These are phyloP conservation scores for Sclerotinia subarctica DNA, from an alignment of 2,329 filamentous ascomycete genomes.

Conservation along the genomic window DNA sequence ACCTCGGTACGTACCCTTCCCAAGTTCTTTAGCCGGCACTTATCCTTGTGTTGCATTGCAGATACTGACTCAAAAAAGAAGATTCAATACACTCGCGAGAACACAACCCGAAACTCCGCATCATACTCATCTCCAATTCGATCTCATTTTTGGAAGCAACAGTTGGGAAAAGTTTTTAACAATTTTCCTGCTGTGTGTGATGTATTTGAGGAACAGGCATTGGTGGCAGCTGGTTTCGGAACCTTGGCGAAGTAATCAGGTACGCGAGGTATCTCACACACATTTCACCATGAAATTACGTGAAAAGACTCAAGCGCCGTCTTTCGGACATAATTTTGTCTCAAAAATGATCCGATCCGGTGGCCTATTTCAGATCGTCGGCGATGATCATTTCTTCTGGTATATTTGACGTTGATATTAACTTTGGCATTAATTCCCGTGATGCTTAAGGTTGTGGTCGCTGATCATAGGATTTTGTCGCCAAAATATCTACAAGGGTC, in stretches of 20 bases:
- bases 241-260: constrained; percentile 3
- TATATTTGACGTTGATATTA: not conserved
- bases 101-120: not conserved
- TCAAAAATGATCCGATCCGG: constrained; percentile 20
- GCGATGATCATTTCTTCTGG: not conserved
- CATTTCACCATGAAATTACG: not conserved
- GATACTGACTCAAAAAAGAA: not conserved
- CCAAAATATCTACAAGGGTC: not conserved
- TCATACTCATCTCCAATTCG: not conserved
- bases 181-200: not conserved
- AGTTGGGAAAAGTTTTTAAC: not conserved
- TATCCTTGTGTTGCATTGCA: not conserved
- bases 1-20: not conserved
- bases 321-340: not conserved
- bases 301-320: not conserved
- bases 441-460: not conserved
- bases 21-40: not conserved
- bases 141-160: not conserved
- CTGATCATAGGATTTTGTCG: constrained; percentile 12
- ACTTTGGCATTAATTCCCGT: constrained; percentile 8
- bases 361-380: not conserved
- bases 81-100: not conserved
- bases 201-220: not conserved
- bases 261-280: not conserved
- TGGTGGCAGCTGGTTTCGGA: not conserved